Evolutionary conservation across 805 yeast species (phyloP).

Genomic region (Sugiyamaella lignohabitans): DNA sequence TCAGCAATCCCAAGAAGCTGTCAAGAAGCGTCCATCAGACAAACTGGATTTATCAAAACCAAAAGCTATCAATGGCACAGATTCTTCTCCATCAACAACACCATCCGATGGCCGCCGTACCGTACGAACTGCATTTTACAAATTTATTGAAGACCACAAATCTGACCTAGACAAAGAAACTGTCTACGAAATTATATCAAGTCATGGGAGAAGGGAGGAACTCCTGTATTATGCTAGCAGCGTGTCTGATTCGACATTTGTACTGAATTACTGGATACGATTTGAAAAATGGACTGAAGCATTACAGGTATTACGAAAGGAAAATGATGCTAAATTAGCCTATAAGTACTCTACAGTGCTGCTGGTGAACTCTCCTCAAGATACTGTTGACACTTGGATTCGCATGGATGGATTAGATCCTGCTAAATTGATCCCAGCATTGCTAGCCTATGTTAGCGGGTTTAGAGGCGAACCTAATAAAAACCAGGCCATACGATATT

Average conservation of each 20-base stretch:
- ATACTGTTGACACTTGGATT: conserved; percentile 76
- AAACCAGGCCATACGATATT: conserved; percentile 62
- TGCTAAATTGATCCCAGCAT: conserved; percentile 64
- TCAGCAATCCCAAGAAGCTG: neutral
- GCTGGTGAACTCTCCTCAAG: conserved; percentile 58
- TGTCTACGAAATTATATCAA: conserved; percentile 61
- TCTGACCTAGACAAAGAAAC: conserved; percentile 56
- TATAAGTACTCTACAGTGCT: conserved; percentile 67
- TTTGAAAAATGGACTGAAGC: conserved; percentile 70
- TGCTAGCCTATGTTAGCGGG: conserved; percentile 53
- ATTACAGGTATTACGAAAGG: conserved; percentile 42
- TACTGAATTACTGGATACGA: conserved; percentile 62
- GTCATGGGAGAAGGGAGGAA: conserved; percentile 59
- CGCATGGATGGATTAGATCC: conserved; percentile 49
- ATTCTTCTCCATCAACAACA: neutral
- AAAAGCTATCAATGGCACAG: neutral
- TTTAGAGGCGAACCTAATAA: conserved; percentile 36
- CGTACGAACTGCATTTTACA: conserved; percentile 31
- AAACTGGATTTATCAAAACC: neutral
- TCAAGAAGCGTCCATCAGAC: neutral
- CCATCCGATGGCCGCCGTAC: neutral
- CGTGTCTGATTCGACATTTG: conserved; percentile 61
- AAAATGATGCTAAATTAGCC: conserved; percentile 42
- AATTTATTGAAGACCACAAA: conserved; percentile 46
- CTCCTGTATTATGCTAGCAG: conserved; percentile 61